Percentiles rank a stretch among this genome's conserved stretches.
phyloP scores from a whole-genome alignment of 2,329 filamentous ascomycete genomes.

The Talaromyces sp. region DNA sequence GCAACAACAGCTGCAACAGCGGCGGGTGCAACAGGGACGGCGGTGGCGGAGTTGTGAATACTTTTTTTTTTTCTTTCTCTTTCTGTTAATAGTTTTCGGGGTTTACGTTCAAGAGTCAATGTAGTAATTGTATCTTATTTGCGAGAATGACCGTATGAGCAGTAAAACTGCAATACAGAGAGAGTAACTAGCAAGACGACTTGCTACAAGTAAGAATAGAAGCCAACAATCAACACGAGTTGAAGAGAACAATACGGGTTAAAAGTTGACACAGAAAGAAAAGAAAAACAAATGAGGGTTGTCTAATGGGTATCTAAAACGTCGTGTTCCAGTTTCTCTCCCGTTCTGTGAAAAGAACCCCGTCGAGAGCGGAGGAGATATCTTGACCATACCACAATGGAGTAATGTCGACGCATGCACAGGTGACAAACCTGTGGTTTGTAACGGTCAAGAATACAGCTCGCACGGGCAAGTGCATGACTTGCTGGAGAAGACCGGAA shows the following conservation, averaged over 20 bases:
- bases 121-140: background rate
- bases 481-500: conserved; percentile 40
- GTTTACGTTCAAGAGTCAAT: background rate
- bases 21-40: conserved; percentile 13
- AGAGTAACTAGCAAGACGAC: background rate
- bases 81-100: background rate
- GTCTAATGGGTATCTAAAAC: conserved; percentile 37
- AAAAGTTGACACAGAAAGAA: conserved; percentile 12
- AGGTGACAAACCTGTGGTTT: conserved; percentile 9
- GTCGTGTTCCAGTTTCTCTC: conserved; percentile 35
- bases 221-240: background rate
- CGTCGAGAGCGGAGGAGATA: conserved; percentile 15
- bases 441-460: conserved; percentile 13
- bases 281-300: background rate
- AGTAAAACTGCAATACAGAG: conserved; percentile 1
- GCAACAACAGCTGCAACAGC: conserved; percentile 9
- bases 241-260: conserved; percentile 8
- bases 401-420: background rate
- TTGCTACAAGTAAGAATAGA: background rate
- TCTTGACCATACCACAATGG: background rate
- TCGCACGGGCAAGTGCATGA: conserved; percentile 14
- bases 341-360: conserved; percentile 22
- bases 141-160: background rate
- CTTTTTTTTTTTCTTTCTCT: background rate
- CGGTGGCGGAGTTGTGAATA: background rate